phyloP scores from a whole-genome alignment of 1,139 yeast genomes.

The Hansenula lynferdii region DNA sequence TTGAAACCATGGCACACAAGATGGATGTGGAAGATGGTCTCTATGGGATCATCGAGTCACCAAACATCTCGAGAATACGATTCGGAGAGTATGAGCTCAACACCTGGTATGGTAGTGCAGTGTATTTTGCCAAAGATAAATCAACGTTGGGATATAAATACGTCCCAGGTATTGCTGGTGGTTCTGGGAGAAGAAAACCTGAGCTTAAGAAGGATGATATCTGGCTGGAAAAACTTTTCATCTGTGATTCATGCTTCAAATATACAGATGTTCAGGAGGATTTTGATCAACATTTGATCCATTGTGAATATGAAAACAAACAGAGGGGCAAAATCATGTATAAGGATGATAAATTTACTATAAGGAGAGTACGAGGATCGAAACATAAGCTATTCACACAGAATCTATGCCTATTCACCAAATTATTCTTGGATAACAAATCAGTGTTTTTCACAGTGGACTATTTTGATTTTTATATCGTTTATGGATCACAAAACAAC shows the following conservation, averaged over 20 bases:
- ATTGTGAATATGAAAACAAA: slow-evolving; percentile 41
- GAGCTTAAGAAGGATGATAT: slow-evolving; percentile 14
- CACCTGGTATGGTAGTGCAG: slow-evolving; percentile 87
- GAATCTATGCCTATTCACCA: slow-evolving; percentile 77
- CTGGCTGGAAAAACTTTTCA: slow-evolving; percentile 60
- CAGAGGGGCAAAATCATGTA: slow-evolving; percentile 70
- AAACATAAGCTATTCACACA: slow-evolving; percentile 69
- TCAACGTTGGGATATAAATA: slow-evolving; percentile 25
- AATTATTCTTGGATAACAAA: slow-evolving; percentile 86
- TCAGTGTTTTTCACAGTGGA: slow-evolving; percentile 80
- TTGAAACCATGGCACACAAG: slow-evolving; percentile 7
- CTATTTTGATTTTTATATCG: slow-evolving; percentile 72
- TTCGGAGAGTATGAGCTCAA: slow-evolving; percentile 62
- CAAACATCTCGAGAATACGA: slow-evolving; percentile 61
- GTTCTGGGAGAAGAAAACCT: slow-evolving; percentile 4
- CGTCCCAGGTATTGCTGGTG: too few species aligned
- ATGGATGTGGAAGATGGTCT: slow-evolving; percentile 28
- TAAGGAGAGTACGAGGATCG: slow-evolving; percentile 64
- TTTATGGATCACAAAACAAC: slow-evolving; percentile 43
- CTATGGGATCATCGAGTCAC: slow-evolving; percentile 55
- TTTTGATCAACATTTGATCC: slow-evolving; percentile 37
- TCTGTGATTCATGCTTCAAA: slow-evolving; percentile 83
- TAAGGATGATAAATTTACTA: slow-evolving; percentile 50
- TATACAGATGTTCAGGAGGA: slow-evolving; percentile 47
- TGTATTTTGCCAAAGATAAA: slow-evolving; percentile 47